Evolutionary conservation across 1,139 yeast species (phyloP), one percentile per base, ranked within the genome.

Genomic region (Zhuliangozyma blackwelliae): DNA sequence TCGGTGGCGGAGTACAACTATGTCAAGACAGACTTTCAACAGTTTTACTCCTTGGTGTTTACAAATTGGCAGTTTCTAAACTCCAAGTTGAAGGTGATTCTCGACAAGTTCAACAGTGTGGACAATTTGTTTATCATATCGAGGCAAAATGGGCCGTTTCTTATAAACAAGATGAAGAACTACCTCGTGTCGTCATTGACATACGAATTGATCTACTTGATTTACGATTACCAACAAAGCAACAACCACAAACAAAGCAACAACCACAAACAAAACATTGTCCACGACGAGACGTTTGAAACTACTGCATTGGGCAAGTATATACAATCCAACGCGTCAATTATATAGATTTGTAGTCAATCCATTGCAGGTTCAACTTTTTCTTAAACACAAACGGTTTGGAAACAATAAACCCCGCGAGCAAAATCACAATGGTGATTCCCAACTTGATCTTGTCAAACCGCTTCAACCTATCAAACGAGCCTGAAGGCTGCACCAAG

Each of bases 401-500:
- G 26, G 80, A 61, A 10, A 74, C 53, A 4, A 66, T 54, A 41
- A 56, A 65, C 1, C 71, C 69, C 0, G 66, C 59, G 4, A 78
- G 40, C 39, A 89, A 65, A 1, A 72, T 65, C 1, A 62, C 59
- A 3, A 90, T 72, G 1, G 96, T 87, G 5, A 68, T 48, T 9
- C 82, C 38, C 37, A 92, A 72, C 49, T 82, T 83, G 11, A 65
- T 52, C 50, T 78, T 83, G 48, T 82, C 89, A 54, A 92, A 92
- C 31, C 70, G 70, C 33, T 72, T 67, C 52, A 89, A 72, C 41
- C 80, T 68, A 59, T 92, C 98, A 61, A 87, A 90, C 35, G 89
- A 86, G 37, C 77, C 75, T 0, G 96, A 87, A 1, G 97, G 97
- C 37, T 85, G 77, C 19, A 85, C 69, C 37, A 79, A 68, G 1